phyloP scores from a whole-genome alignment of 768 basidiomycete genomes.

The Mycena capillaripes region DNA sequence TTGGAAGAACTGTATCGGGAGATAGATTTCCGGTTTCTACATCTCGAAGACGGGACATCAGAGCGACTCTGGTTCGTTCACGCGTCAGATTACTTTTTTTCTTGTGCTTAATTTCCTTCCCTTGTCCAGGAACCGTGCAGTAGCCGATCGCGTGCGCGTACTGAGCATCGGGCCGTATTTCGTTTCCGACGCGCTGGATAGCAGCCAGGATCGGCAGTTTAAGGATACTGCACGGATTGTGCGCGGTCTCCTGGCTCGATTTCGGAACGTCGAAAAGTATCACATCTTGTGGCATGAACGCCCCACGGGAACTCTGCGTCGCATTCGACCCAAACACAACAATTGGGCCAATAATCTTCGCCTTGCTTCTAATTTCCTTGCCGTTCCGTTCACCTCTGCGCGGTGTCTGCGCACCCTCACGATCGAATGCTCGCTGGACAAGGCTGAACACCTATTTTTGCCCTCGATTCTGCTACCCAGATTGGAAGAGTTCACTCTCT shows the following conservation, averaged over 20 bases:
- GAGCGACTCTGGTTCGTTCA: constrained; percentile 24
- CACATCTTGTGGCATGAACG: constrained; percentile 31
- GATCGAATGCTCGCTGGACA: constrained; percentile 26
- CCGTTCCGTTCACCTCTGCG: constrained; percentile 19
- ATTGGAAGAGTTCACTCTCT: constrained; percentile 18
- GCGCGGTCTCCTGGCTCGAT: not conserved
- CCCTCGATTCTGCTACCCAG: constrained; percentile 10
- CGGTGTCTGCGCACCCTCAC: constrained; percentile 16
- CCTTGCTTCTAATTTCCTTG: constrained; percentile 13
- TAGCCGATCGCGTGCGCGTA: constrained; percentile 21
- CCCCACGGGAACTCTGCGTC: constrained; percentile 17
- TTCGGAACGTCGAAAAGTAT: constrained; percentile 23
- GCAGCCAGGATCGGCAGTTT: not conserved
- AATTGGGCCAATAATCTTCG: not conserved
- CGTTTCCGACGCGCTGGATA: constrained; percentile 27
- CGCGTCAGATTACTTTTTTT: not conserved
- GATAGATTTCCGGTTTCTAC: constrained; percentile 22
- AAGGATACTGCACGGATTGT: not conserved
- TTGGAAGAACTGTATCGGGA: constrained; percentile 21
- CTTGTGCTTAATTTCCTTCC: not conserved
- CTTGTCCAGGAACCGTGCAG: constrained; percentile 16
- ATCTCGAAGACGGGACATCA: constrained; percentile 23
- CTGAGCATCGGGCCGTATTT: constrained; percentile 30
- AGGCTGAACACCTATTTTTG: constrained; percentile 26
- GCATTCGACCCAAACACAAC: not conserved